These are phyloP conservation scores for Xanthoceras sorbifolium DNA, from an alignment of 345 rosid genomes.

Conservation along the genomic window DNA sequence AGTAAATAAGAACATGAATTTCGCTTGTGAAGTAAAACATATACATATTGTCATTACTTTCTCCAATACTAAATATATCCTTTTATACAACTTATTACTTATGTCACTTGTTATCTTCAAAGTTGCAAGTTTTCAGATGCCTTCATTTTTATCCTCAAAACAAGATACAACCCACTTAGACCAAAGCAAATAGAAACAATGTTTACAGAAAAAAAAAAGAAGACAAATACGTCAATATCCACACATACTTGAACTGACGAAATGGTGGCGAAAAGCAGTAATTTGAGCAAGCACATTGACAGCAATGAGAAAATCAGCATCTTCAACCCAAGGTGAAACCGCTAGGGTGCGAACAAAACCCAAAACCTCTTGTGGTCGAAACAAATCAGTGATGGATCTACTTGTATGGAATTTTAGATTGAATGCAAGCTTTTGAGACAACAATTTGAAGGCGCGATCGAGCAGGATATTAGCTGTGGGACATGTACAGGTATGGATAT, in stretches of 20 bases:
- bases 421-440: background rate
- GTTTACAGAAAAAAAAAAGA: background rate
- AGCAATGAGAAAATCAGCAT: background rate
- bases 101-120: too few relatives aligned
- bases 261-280: slow-evolving; percentile 7
- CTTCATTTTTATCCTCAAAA: too few relatives aligned
- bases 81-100: too few relatives aligned
- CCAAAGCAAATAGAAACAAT: background rate
- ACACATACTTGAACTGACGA: background rate
- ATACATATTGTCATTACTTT: background rate
- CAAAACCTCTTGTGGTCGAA: slow-evolving; percentile 1
- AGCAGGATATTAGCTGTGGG: background rate
- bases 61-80: too few relatives aligned
- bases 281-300: slow-evolving; percentile 11
- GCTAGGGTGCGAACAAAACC: slow-evolving; percentile 12
- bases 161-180: too few relatives aligned
- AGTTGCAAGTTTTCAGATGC: too few relatives aligned
- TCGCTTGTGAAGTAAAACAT: background rate
- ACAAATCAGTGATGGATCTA: too few relatives aligned
- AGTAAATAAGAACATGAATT: background rate
- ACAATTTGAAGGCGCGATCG: slow-evolving; percentile 3
- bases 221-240: background rate
- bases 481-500: background rate
- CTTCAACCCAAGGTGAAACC: slow-evolving; percentile 7
- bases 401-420: background rate